Conservation (phyloP, 495 filamentous ascomycete species). For the Lepidopterella palustris region DNA sequence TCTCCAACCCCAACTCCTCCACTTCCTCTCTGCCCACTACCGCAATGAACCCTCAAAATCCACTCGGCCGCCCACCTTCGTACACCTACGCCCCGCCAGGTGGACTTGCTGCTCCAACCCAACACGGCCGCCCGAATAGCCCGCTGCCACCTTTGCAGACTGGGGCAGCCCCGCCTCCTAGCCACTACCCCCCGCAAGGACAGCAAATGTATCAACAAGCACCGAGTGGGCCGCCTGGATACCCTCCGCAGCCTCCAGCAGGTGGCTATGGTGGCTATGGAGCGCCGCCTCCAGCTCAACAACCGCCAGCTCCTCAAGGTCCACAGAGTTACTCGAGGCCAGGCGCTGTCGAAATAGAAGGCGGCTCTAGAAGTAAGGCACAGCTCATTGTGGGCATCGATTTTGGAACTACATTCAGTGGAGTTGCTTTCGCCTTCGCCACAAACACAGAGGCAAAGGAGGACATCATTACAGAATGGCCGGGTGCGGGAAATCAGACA, state of each 20-base stretch:
- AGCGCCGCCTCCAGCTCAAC: constrained; percentile 19
- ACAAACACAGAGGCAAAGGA: constrained; percentile 72
- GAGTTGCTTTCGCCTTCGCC: constrained; percentile 69
- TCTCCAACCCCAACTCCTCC: constrained; percentile 22
- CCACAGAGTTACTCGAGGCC: constrained; percentile 19
- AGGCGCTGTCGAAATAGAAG: constrained; percentile 75
- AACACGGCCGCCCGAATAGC: constrained; percentile 32
- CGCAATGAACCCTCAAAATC: constrained; percentile 35
- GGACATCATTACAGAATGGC: constrained; percentile 75
- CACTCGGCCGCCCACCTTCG: constrained; percentile 38
- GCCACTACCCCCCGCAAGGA: constrained; percentile 25
- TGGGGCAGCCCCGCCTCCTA: constrained; percentile 13
- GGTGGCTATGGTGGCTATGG: constrained; percentile 24
- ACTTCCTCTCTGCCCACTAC: constrained; percentile 22
- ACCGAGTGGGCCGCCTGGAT: constrained; percentile 30
- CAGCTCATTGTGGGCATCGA: constrained; percentile 78
- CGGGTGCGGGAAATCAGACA: constrained; percentile 65
- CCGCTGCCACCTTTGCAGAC: constrained; percentile 31
- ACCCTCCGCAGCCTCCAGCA: constrained; percentile 30
- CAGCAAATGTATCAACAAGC: constrained; percentile 28
- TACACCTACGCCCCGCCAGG: constrained; percentile 38
- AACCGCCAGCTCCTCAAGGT: constrained; percentile 14
- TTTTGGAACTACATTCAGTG: constrained; percentile 72
- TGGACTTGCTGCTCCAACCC: constrained; percentile 22
- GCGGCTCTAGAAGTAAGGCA: constrained; percentile 70